Base-by-base conservation (phyloP, 2,329 filamentous ascomycete species). In the Pseudopyricularia cyperi region DNA sequence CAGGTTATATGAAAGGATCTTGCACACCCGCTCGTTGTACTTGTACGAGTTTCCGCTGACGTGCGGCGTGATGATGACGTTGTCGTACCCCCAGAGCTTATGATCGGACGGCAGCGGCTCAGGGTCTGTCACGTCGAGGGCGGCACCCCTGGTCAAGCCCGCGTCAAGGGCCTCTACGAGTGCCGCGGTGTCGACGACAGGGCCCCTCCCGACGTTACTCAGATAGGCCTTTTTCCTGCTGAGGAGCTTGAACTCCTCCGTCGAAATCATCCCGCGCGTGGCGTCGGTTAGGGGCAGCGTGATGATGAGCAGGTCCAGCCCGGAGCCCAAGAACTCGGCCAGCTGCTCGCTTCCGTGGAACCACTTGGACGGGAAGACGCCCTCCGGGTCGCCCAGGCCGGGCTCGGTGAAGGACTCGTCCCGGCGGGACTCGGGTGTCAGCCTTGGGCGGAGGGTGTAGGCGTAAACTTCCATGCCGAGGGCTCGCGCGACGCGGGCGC, bases 391-490 rank as follows among this genome's bases (percentile, higher is more conserved):
- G 5, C 71, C 71, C 2, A 82, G 83, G 3, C 79, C 77, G 0
- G 83, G 81, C 0, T 85, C 73, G 53, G 82, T 76, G 63, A 80
- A 87, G 11, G 77, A 77, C 3, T 64, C 61, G 62, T 87, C 82
- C 46, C 65, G 67, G 48, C 74, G 75, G 15, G 76, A 79, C 55
- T 79, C 79, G 0, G 76, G 71, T 0, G 83, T 86, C 1, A 51
- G 11, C 9, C 53, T 48, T 17, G 42, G 51, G 19, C 72, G 74
- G 6, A 81, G 80, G 2, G 83, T 87, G 66, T 82, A 85, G 1
- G 83, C 84, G 56, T 84, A 70, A 1, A 88, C 77, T 32, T 79
- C 71, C 76, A 84, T 82, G 12, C 83, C 83, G 58, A 84, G 64
- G 4, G 79, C 76, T 6, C 70, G 71, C 5, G 75, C 74, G 8